phyloP scores from a whole-genome alignment of 73 alveolate species.

The Effrenium voratum region DNA sequence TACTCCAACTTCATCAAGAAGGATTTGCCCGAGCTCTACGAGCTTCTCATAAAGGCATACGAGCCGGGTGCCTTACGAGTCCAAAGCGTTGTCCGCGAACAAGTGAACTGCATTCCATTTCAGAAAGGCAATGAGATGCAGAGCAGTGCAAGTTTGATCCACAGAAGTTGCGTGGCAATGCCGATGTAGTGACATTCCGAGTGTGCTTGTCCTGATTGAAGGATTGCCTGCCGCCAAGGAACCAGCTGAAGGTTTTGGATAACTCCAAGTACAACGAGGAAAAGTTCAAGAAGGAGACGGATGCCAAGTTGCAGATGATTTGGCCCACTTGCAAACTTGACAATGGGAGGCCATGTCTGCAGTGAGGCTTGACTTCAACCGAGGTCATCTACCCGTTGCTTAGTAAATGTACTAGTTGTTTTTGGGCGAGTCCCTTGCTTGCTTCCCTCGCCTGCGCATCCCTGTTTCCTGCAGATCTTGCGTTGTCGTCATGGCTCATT shows the following conservation, averaged over 20 bases:
- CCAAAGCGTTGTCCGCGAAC: too few species aligned
- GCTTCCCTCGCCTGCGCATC: background rate
- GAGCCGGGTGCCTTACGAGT: background rate
- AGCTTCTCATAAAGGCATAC: conserved; percentile 51
- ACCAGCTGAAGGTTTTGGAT: conserved; percentile 33
- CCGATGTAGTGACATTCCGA: background rate
- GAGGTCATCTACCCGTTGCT: too few species aligned
- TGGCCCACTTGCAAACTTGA: too few species aligned
- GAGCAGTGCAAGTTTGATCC: too few species aligned
- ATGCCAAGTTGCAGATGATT: background rate
- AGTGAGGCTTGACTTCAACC: background rate
- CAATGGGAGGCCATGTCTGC: background rate
- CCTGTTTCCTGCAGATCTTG: background rate
- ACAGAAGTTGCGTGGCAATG: background rate
- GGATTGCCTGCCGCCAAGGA: background rate
- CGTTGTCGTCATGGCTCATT: background rate
- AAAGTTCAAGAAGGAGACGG: conserved; percentile 47
- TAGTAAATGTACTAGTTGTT: too few species aligned
- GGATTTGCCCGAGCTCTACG: conserved; percentile 81
- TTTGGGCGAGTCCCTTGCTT: too few species aligned
- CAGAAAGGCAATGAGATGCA: too few species aligned
- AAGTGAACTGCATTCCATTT: too few species aligned
- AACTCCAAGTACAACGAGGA: conserved; percentile 72
- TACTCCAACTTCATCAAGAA: conserved; percentile 71
- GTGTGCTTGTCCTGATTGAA: background rate